Evolutionary conservation across 768 basidiomycete species (phyloP), one percentile per base, ranked within the genome.

Genomic region (Tulasnella sp.): DNA sequence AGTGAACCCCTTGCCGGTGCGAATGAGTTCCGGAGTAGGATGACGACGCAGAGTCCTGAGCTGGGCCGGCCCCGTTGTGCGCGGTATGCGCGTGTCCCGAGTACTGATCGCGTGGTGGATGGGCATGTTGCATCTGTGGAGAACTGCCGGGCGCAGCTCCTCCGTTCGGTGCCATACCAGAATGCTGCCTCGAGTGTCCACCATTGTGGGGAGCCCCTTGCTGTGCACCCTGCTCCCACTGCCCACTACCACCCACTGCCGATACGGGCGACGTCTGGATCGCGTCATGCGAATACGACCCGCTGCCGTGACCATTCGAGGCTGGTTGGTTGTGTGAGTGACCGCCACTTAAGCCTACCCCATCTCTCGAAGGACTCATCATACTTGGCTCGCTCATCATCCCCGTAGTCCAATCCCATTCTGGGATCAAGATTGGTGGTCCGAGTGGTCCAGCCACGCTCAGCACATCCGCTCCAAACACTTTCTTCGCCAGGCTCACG

Each of bases 401-500:
- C 15, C 58, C 58, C 0, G 32, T 32, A 5, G 47, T 48, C 81
- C 81, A 82, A 32, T 78, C 75, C 8, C 74, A 74, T 65, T 83
- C 82, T 27, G 73, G 69, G 44, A 80, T 67, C 2, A 82, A 74
- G 38, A 63, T 24, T 3, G 62, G 58, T 10, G 58, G 62, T 21
- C 58, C 58, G 51, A 60, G 49, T 27, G 62, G 62, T 13, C 62
- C 64, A 48, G 51, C 54, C 10, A 85, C 78, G 32, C 78, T 75
- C 64, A 80, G 79, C n/a, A 90, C 74, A 68, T 85, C 79, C 50
- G 85, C 82, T 23, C 78, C 79, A 74, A 91, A 83, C 23, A 90
- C 85, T 56, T 82, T 81, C 71, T 89, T 86, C 0, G 86, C 88
- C 50, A 92, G 80, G 65, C 81, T 84, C 13, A 86, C 80, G 61